Evolutionary conservation across 805 yeast genomes (phyloP).

Genomic region (Henningerozyma blattae): DNA sequence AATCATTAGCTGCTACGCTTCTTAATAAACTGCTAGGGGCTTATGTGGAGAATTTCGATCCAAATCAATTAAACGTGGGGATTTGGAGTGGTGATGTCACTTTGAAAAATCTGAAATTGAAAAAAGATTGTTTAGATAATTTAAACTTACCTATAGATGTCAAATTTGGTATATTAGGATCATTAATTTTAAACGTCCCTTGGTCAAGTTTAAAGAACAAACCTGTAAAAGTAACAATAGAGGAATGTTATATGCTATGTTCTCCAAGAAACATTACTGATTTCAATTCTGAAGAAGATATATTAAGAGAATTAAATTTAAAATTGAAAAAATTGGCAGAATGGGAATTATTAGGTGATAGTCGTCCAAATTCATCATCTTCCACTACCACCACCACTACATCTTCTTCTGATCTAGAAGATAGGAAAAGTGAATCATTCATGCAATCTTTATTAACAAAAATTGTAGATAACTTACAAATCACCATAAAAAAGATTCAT

Average conservation of each 20-base stretch:
- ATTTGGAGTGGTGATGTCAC: constrained; percentile 97
- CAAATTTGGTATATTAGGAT: constrained; percentile 81
- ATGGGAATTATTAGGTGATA: constrained; percentile 40
- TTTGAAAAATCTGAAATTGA: constrained; percentile 60
- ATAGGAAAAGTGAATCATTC: constrained; percentile 61
- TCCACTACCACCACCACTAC: too few relatives aligned
- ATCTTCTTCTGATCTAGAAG: constrained; percentile 25
- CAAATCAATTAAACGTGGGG: constrained; percentile 88
- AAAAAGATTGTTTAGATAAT: constrained; percentile 81
- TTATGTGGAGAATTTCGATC: constrained; percentile 90
- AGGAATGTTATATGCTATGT: constrained; percentile 77
- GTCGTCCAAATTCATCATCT: constrained; percentile 18
- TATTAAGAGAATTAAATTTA: constrained; percentile 49
- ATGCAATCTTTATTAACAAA: constrained; percentile 81
- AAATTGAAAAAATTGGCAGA: constrained; percentile 59
- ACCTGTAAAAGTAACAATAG: constrained; percentile 80
- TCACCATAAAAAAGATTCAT: constrained; percentile 85
- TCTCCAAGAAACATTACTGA: constrained; percentile 54
- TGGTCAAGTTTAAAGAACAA: constrained; percentile 91
- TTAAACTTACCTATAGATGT: constrained; percentile 81
- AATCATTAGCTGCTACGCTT: constrained; percentile 25
- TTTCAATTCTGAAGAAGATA: constrained; percentile 48
- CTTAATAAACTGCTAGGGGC: constrained; percentile 25
- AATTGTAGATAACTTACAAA: constrained; percentile 83
- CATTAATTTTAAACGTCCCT: constrained; percentile 81